Evolutionary conservation across 768 basidiomycete species (phyloP).

Genomic region (Phlebiopsis gigantea): DNA sequence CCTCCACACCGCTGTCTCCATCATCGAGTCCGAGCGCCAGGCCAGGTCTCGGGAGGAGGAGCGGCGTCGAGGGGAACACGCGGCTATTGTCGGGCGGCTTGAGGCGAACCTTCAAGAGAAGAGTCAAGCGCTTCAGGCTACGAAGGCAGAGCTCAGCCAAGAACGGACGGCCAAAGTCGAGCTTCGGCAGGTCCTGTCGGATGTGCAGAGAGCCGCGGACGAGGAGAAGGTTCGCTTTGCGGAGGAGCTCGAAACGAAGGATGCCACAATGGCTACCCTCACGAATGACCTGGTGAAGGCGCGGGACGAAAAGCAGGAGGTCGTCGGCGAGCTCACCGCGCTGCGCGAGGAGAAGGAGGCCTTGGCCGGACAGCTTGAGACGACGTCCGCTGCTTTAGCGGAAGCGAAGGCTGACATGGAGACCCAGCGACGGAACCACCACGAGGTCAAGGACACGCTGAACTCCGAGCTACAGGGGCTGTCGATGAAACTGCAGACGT

Average conservation of each 20-base stretch:
- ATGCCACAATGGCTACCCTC: neutral
- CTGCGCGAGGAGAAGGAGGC: neutral
- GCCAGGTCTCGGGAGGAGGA: neutral
- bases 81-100: neutral
- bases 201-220: neutral
- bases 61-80: neutral
- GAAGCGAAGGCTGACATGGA: neutral
- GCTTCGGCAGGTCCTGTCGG: neutral
- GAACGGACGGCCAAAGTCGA: neutral
- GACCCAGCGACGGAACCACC: neutral
- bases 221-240: neutral
- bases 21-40: constrained; percentile 5
- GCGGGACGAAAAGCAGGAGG: neutral
- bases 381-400: neutral
- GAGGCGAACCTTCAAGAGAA: neutral
- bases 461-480: neutral
- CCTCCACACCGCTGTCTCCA: neutral
- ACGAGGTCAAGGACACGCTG: neutral
- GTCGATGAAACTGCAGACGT: neutral
- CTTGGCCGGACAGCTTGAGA: neutral
- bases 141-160: neutral
- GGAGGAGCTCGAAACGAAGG: neutral
- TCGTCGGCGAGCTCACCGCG: neutral
- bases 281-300: neutral
- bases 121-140: neutral